Conservation (phyloP, 2,329 filamentous ascomycete species). For the Diplodia intermedia region DNA sequence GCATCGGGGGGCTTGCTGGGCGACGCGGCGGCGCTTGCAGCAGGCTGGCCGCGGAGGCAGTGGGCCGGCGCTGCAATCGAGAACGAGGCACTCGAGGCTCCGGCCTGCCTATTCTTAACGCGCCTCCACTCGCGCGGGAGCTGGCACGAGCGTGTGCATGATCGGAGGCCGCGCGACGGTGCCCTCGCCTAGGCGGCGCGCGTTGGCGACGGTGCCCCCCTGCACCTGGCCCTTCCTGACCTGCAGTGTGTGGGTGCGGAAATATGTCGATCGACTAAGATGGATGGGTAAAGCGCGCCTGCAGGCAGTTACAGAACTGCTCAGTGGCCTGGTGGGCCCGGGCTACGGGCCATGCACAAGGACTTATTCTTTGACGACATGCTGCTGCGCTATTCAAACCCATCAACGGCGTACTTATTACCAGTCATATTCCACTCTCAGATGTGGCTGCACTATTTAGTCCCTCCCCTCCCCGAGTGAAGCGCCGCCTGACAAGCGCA, state of each 20-base stretch:
- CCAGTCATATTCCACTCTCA: constrained; percentile 31
- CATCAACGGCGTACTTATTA: constrained; percentile 31
- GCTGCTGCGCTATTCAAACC: constrained; percentile 33
- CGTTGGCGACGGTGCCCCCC: constrained; percentile 16
- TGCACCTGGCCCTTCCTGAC: constrained; percentile 23
- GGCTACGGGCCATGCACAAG: constrained; percentile 32
- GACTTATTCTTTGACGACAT: constrained; percentile 33
- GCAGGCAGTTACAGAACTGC: constrained; percentile 32
- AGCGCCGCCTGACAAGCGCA: constrained; percentile 29
- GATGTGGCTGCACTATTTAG: constrained; percentile 33
- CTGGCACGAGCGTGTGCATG: constrained; percentile 29
- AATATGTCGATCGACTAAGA: constrained; percentile 31
- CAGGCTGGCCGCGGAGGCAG: constrained; percentile 10
- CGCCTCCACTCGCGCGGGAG: constrained; percentile 30
- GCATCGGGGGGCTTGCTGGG: not conserved
- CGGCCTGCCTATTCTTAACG: constrained; percentile 32
- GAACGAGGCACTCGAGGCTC: constrained; percentile 23
- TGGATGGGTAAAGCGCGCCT: constrained; percentile 27
- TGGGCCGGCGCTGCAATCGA: constrained; percentile 25
- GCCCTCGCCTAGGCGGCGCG: constrained; percentile 28
- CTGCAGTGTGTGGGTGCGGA: constrained; percentile 29
- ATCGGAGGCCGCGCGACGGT: constrained; percentile 29
- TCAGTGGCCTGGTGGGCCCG: constrained; percentile 33
- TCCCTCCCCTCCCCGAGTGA: constrained; percentile 23
- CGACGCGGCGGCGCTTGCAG: not conserved